Evolutionary conservation across 805 yeast genomes (phyloP), one percentile per base, ranked within the genome.

Genomic region (Candida ponderosae): DNA sequence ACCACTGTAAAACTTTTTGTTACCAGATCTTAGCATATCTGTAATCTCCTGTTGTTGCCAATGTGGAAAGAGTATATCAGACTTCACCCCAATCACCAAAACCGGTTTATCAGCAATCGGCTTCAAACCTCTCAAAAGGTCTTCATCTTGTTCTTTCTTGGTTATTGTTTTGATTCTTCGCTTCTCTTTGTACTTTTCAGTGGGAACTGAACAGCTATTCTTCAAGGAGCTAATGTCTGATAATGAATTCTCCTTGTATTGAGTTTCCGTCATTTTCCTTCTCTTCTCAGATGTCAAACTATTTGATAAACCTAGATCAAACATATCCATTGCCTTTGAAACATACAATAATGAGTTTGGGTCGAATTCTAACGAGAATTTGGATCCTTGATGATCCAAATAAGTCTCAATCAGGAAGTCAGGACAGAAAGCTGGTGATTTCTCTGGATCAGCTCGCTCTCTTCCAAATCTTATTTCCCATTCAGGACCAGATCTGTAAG

Each of bases 381-480:
- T 89, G 56, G 85, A 95, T 8, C 97, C 97, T 36, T 88, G 95
- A 57, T 89, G 96, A 56, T 89, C 97, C 49, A 89, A 66, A 50
- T 89, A 89, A 1, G 96, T 89, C 57, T 89, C 97, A 34, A 89
- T 89, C 42, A 88, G 61, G 56, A 87, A 89, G 54, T 89, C 97
- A 0, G 97, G 95, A 57, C 97, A 89, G 24, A 89, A 65, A 0
- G 95, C 95, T 3, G 96, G 96, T 13, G 81, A 74, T 42, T 67
- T 68, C 1, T 76, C 63, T 16, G 87, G 90, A 53, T 86, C 88
- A 0, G 94, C 81, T 42, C 97, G 68, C 48, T 82, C 86, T 39
- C 94, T 75, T 4, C 96, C 96, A 57, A 89, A 89, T 41, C 97
- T 65, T 43, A 79, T 76, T 57, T 89, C 97, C 97, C 97, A 89